Base-by-base conservation (phyloP, 495 filamentous ascomycete genomes). In the Amniculicola lignicola region DNA sequence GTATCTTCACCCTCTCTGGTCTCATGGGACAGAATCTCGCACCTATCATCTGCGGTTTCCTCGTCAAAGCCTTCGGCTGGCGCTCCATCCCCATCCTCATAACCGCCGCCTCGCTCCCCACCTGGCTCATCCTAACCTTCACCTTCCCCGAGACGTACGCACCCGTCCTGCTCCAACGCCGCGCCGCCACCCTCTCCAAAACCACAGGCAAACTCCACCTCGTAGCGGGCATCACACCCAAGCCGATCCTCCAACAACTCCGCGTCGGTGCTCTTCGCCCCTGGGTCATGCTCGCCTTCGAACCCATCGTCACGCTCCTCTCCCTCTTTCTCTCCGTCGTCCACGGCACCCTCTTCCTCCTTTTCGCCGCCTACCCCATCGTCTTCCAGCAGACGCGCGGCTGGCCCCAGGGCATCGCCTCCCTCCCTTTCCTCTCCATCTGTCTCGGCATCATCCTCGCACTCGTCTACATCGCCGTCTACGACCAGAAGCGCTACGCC, bases 11-110 rank as follows among this genome's bases (percentile, higher is more conserved):
- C 3, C 16, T 78, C 2, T 80, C 77, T 3, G 77, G 78, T 0
- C 57, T 81, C 1, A 61, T 80, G 7, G 80, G 80, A 15, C 77
- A 77, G 0, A 67, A 75, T 7, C 68, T 80, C 53, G 83, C 79
- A 0, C 82, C 82, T 7, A 70, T 84, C 14, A 70, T 69, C 11
- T 82, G 82, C 9, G 81, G 82, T 6, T 80, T 73, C 54, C 53
- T 79, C 7, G 62, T 75, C 0, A 66, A 81, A 48, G 77, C 75
- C 0, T 75, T 74, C 35, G 82, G 82, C 0, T 86, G 84, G 84
- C 66, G 82, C 42, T 86, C 82, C 0, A 48, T 83, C 23, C 61
- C 74, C 12, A 80, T 59, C 1, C 11, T 54, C 7, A 56, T 62
- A 29, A 57, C 50, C 6, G 42, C 31, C 1, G 23, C 40, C 1